A percentile compares a stretch with the other conserved stretches of the same genome.
Evolutionary conservation across 2,329 filamentous ascomycete genomes (phyloP).

Genomic region (Xylaria sp.): DNA sequence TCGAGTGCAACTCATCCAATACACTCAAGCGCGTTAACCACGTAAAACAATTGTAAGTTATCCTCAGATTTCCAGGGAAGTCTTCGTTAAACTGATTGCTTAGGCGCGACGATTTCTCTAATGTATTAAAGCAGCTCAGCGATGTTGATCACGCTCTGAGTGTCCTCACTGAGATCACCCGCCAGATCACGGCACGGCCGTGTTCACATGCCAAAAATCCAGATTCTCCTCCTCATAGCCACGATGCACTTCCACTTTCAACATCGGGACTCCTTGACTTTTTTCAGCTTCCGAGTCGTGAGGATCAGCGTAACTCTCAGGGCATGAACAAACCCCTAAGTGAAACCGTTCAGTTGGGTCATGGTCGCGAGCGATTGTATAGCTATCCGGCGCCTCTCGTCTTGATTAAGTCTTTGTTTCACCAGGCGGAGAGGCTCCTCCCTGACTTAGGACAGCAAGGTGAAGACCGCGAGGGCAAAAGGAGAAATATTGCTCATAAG

Average conservation of each 20-base stretch:
- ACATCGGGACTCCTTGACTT: conserved; percentile 14
- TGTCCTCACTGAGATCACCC: conserved; percentile 33
- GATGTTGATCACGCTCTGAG: conserved; percentile 35
- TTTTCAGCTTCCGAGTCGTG: conserved; percentile 8
- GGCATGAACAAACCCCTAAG: background rate
- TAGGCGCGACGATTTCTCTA: conserved; percentile 41
- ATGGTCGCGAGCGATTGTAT: conserved; percentile 39
- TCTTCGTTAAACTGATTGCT: background rate
- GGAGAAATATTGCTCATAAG: background rate
- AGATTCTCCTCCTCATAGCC: conserved; percentile 11
- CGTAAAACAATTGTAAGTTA: conserved; percentile 40
- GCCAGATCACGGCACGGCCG: conserved; percentile 34
- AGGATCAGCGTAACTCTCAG: background rate
- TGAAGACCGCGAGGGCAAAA: background rate
- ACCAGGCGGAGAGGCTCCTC: conserved; percentile 22
- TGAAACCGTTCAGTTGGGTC: conserved; percentile 32
- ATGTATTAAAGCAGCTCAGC: conserved; percentile 36
- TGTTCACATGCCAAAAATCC: conserved; percentile 15
- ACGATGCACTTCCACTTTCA: conserved; percentile 20
- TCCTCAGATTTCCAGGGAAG: background rate
- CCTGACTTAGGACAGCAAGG: background rate
- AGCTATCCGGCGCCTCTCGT: conserved; percentile 39
- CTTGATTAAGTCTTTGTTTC: conserved; percentile 36
- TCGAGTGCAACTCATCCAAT: conserved; percentile 38
- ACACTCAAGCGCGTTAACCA: conserved; percentile 39